A percentile compares a stretch with the other conserved stretches of the same genome.
Evolutionary conservation across 805 yeast species (phyloP).

Genomic region (Candida endomychidarum): DNA sequence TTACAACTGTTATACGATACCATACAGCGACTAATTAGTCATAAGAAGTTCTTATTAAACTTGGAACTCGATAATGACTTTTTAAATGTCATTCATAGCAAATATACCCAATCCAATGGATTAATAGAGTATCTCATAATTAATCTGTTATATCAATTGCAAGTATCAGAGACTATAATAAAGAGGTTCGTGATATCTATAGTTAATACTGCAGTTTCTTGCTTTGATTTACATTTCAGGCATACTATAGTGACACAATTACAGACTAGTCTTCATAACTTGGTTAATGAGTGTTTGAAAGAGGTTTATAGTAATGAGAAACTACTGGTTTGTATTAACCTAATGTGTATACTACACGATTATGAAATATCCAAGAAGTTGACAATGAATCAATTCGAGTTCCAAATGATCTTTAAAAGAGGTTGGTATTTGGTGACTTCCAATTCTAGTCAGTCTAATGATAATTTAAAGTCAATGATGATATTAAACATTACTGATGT

Average conservation of each 20-base stretch:
- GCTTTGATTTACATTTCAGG: constrained; percentile 26
- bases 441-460: not conserved
- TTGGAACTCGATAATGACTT: constrained; percentile 15
- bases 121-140: constrained; percentile 7
- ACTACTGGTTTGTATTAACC: constrained; percentile 22
- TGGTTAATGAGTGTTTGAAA: constrained; percentile 4
- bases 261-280: not conserved
- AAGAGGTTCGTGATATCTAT: constrained; percentile 30
- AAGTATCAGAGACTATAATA: constrained; percentile 10
- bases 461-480: constrained; percentile 28
- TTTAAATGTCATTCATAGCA: not conserved
- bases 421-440: constrained; percentile 27
- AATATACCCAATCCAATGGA: not conserved
- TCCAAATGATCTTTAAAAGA: constrained; percentile 32
- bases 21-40: constrained; percentile 34
- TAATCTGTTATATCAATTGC: constrained; percentile 5
- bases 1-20: constrained; percentile 24
- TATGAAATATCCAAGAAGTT: constrained; percentile 29
- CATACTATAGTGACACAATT: constrained; percentile 10
- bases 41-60: constrained; percentile 26
- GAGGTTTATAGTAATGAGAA: not conserved
- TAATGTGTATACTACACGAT: constrained; percentile 38
- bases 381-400: constrained; percentile 22
- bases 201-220: constrained; percentile 29
- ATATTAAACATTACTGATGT: constrained; percentile 32